These are phyloP conservation scores for Pleurotus eryngii DNA, from an alignment of 768 basidiomycete species.

Conservation along the genomic window DNA sequence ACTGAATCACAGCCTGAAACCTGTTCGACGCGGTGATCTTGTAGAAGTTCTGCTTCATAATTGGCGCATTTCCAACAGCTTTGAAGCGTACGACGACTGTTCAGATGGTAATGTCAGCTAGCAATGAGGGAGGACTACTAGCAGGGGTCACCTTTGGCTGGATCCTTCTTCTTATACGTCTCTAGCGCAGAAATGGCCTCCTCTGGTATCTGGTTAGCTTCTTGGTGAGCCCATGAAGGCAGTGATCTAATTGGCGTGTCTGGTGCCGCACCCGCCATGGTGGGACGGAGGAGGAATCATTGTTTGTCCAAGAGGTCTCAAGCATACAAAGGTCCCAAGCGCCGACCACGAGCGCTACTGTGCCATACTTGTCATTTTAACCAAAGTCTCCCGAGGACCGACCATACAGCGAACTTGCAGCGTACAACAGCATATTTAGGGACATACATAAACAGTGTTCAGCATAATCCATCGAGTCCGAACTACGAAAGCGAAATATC, in stretches of 20 bases:
- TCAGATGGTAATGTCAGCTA: neutral
- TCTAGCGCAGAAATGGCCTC: conserved; percentile 75
- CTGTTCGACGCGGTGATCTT: conserved; percentile 93
- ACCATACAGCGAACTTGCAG: too few species aligned
- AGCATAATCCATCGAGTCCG: too few species aligned
- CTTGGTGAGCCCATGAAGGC: conserved; percentile 27
- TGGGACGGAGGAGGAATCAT: neutral
- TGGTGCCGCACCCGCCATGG: conserved; percentile 10
- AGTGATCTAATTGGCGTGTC: conserved; percentile 27
- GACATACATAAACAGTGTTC: too few species aligned
- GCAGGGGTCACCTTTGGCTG: conserved; percentile 58
- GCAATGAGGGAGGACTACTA: neutral
- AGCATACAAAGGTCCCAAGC: neutral
- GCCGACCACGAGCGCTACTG: neutral
- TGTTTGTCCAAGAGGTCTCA: neutral
- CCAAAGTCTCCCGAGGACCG: too few species aligned
- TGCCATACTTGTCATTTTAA: too few species aligned
- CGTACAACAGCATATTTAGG: too few species aligned
- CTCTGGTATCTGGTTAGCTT: conserved; percentile 27
- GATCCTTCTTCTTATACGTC: conserved; percentile 83
- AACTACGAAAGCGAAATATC: too few species aligned
- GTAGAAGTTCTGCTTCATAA: conserved; percentile 98
- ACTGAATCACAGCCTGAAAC: conserved; percentile 93
- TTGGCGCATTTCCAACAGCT: conserved; percentile 94
- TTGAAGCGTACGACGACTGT: conserved; percentile 97